Evolutionary conservation across 108 stramenopile species (phyloP).

Genomic region (Licmophora abbreviata): DNA sequence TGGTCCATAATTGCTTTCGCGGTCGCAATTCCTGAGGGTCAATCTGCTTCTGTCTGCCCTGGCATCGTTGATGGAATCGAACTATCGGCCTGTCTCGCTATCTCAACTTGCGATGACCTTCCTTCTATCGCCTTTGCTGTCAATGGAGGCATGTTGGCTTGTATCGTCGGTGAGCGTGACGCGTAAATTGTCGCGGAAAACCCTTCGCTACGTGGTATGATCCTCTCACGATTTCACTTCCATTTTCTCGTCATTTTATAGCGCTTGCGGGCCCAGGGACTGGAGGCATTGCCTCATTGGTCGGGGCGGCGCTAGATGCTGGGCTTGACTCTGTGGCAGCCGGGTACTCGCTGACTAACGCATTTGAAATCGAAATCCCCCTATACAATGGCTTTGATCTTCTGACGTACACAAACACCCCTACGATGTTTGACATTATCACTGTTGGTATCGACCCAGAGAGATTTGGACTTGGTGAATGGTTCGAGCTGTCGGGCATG

Average conservation of each 20-base stretch:
- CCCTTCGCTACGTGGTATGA: too few species aligned
- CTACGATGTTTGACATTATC: background rate
- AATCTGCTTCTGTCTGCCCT: background rate
- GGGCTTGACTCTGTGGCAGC: background rate
- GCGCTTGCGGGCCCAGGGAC: background rate
- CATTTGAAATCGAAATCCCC: background rate
- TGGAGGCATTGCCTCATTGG: background rate
- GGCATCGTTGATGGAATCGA: background rate
- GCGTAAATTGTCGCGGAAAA: too few species aligned
- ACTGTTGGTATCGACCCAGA: background rate
- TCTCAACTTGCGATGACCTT: background rate
- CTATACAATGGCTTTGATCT: background rate
- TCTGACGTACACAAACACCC: background rate
- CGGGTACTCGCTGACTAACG: background rate
- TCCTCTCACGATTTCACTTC: too few species aligned
- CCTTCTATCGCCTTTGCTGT: background rate
- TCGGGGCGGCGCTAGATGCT: background rate
- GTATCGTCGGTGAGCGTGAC: too few species aligned
- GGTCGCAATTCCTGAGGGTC: background rate
- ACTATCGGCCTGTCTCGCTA: background rate
- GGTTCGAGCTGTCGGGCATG: background rate
- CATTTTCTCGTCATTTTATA: too few species aligned
- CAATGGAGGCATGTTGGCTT: background rate
- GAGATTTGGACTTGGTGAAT: background rate
- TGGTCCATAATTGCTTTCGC: background rate